Base-by-base conservation (phyloP, 495 filamentous ascomycete species). In the Baudoinia panamericana region DNA sequence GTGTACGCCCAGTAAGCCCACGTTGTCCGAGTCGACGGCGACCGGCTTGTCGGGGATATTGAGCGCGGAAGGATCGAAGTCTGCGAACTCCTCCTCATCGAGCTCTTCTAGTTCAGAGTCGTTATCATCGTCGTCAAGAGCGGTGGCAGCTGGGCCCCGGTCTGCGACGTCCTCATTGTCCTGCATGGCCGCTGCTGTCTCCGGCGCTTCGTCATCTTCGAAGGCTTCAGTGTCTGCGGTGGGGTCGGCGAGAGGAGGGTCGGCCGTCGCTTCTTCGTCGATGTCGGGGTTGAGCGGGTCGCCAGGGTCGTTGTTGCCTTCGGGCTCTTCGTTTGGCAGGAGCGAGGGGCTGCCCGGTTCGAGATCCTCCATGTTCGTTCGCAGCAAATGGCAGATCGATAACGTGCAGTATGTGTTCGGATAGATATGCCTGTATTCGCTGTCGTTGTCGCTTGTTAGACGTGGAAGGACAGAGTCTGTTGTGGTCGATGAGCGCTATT, bases 31-130 rank as follows among this genome's bases (percentile, higher is more conserved):
- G 52, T 96, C 92, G 43, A 96, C 83, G 13, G 82, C 78, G 20
- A 90, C 70, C 21, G 71, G 65, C 23, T 78, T 73, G 46, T 87
- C 82, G 37, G 88, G 80, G 51, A 87, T 69, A 26, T 75, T 74
- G 32, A 86, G 73, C 22, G 76, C 75, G 40, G 69, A 71, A 0
- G 80, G 81, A 53, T 95, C 84, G 61, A 93, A 94, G 50, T 93
- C 76, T 31, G 82, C 78, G 60, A 99, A 94, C 57, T 92, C 78
- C 31, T 80, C 80, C 56, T 96, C 90, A 59, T 96, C 92, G 6
- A 54, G 31, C 31, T 54, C 51, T 13, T 52, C 48, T 51, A 97
- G 79, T 58, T 97, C 90, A 8, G 87, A 95, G n/a, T 63, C 56
- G 5, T 36, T 41, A 17, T 46, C 59, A 23, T 52, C 56, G 35